These are phyloP conservation scores for Claviceps purpurea DNA, from an alignment of 2,329 filamentous ascomycete species.

Conservation along the genomic window DNA sequence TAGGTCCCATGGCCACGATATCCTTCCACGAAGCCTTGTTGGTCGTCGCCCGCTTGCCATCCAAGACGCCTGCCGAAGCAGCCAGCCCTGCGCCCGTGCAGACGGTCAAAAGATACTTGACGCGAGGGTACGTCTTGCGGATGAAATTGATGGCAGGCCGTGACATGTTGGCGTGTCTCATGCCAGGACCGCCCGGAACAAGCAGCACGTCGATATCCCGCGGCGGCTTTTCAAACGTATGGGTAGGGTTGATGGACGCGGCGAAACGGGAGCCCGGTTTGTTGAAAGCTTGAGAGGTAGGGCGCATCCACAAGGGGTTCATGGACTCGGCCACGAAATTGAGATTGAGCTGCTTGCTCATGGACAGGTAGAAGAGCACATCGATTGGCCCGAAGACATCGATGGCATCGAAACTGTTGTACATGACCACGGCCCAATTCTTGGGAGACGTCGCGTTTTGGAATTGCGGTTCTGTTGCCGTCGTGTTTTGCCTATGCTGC, in stretches of 20 bases:
- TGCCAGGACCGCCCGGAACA: conserved; percentile 47
- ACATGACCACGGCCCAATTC: conserved; percentile 4
- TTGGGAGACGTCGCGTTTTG: background rate
- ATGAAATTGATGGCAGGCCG: conserved; percentile 26
- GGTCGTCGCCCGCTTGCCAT: conserved; percentile 47
- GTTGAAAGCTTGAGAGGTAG: conserved; percentile 9
- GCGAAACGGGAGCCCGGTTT: conserved; percentile 16
- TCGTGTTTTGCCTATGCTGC: too few relatives aligned
- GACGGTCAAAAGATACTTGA: conserved; percentile 49
- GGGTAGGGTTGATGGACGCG: conserved; percentile 24
- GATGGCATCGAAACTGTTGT: conserved; percentile 7
- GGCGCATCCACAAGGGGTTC: conserved; percentile 24
- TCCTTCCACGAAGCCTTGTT: conserved; percentile 45
- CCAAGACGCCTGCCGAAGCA: conserved; percentile 43
- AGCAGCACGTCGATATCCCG: conserved; percentile 40
- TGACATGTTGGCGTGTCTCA: conserved; percentile 16
- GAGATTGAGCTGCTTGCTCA: conserved; percentile 21
- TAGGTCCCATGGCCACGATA: conserved; percentile 29
- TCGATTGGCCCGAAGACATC: conserved; percentile 32
- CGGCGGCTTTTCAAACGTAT: conserved; percentile 37
- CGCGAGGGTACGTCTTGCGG: conserved; percentile 24
- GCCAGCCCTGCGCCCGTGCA: conserved; percentile 50
- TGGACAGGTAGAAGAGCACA: conserved; percentile 25
- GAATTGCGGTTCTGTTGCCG: background rate
- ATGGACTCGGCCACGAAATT: conserved; percentile 24